Evolutionary conservation across 2,329 filamentous ascomycete species (phyloP), one percentile per base, ranked within the genome.

Genomic region (Exophiala bonariae): DNA sequence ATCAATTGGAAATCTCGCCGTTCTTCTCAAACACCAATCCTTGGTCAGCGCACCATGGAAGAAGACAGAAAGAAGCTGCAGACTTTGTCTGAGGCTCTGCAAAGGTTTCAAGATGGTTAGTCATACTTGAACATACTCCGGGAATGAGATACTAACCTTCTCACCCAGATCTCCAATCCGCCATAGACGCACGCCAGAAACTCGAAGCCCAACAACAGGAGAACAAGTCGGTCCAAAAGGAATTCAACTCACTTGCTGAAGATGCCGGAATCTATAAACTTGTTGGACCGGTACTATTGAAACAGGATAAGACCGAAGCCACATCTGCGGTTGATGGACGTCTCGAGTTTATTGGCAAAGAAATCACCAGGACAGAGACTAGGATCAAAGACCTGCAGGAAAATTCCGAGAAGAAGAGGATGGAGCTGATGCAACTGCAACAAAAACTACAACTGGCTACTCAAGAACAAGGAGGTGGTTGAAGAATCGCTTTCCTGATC

Each of bases 221-320:
- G 68, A 99, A 97, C 65, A 73, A 85, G 39, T 85, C 86, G 13
- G 93, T 99, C 8, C 55, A 56, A 55, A 58, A 93, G 85, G 92
- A 97, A 69, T 97, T 97, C 67, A 77, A 82, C 32, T 78, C 79
- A 44, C 77, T 97, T 49, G 81, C 84, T 60, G 85, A 91, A 30
- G 86, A 86, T 59, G 87, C 95, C 62, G 89, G 83, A 55, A 95
- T 99, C 68, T 99, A 95, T 81, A 99, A 97, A 72, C 82, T 96
- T 33, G 83, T 96, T 37, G 93, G 93, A 0, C 93, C 93, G 0
- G 88, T 97, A 5, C 74, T 99, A 30, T 70, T 99, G 62, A 96
- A 97, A 77, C 93, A 99, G 69, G 93, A 97, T 48, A 91, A 88
- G 68, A 74, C 82, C 2, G 93, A 99, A 66, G 93, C 93, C 0